Evolutionary conservation across 305 asterid species (phyloP), one percentile per base, ranked within the genome.

Genomic region (Rubia tinctorum): DNA sequence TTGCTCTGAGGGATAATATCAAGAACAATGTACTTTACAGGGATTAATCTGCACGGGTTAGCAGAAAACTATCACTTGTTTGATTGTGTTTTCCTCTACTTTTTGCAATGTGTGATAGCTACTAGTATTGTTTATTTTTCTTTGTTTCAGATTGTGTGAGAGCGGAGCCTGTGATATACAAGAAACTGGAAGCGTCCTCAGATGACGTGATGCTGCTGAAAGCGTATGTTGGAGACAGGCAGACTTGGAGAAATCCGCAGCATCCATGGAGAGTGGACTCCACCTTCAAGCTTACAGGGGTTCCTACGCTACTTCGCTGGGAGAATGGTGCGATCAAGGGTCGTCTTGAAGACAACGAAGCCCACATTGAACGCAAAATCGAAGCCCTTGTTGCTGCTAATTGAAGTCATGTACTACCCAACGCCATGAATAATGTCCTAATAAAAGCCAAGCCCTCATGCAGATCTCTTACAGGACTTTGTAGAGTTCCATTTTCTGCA

Each of bases 161-260:
- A 80, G 97, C 99, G 77, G 97, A 94, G 73, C 97, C 99, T 0
- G 97, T 94, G 83, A 91, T 94, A 81, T 88, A 81, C 93, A 87
- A 90, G 82, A 90, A 86, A 84, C 85, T 91, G 67, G 97, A 90
- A 85, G 86, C 81, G 5, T 88, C 94, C 17, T n/a, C 92, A 0
- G 93, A 86, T 2, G 74, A 89, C 68, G 87, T 91, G 43, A 88
- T 85, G 23, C 84, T 94, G 75, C 80, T 94, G 80, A 91, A 87
- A 82, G 97, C 97, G 13, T 94, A 88, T 22, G 99, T 87, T 62
- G 99, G 99, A 76, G 99, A 94, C 75, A 81, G 95, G 72, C 92
- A 95, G 27, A 87, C 95, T 0, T 94, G 97, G 97, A 88, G 97
- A 72, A 91, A 80, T 67, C 86, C 96, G 25, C 78, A 42, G 51